Conservation (phyloP, 495 filamentous ascomycete species). For the Xylaria grammica region DNA sequence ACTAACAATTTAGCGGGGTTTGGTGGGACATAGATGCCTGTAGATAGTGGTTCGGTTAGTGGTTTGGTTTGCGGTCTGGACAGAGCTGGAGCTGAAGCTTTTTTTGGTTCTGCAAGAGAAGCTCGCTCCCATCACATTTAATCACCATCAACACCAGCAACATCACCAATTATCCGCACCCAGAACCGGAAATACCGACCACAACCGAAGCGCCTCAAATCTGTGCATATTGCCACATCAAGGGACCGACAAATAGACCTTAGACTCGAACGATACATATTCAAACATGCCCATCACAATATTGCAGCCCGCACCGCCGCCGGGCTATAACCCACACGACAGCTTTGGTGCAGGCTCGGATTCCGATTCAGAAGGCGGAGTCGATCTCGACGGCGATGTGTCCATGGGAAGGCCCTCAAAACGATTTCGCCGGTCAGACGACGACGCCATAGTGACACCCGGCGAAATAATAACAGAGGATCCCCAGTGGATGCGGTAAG, state of each 20-base stretch:
- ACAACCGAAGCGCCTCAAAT: not conserved
- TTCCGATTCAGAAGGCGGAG: constrained; percentile 52
- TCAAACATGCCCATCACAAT: constrained; percentile 39
- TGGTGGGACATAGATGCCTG: constrained; percentile 5
- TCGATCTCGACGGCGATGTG: constrained; percentile 67
- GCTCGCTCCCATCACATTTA: not conserved
- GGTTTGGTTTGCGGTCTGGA: too few relatives aligned
- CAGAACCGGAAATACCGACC: not conserved
- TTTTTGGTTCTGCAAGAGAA: constrained; percentile 12
- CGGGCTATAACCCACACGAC: constrained; percentile 20
- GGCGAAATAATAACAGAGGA: constrained; percentile 88
- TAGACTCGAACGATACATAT: not conserved
- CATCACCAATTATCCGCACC: not conserved
- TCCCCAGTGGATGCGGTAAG: constrained; percentile 94
- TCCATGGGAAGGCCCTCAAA: constrained; percentile 54
- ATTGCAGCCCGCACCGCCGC: constrained; percentile 30
- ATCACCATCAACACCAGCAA: not conserved
- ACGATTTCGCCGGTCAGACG: constrained; percentile 35
- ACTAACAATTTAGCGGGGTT: not conserved
- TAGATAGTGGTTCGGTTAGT: too few relatives aligned
- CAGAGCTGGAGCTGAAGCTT: constrained; percentile 6
- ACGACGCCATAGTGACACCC: constrained; percentile 74
- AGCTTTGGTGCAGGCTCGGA: constrained; percentile 24
- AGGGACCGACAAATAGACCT: not conserved
- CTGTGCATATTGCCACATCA: not conserved